Base-by-base conservation (phyloP, 2,329 filamentous ascomycete genomes). In the Colletotrichum sp. region DNA sequence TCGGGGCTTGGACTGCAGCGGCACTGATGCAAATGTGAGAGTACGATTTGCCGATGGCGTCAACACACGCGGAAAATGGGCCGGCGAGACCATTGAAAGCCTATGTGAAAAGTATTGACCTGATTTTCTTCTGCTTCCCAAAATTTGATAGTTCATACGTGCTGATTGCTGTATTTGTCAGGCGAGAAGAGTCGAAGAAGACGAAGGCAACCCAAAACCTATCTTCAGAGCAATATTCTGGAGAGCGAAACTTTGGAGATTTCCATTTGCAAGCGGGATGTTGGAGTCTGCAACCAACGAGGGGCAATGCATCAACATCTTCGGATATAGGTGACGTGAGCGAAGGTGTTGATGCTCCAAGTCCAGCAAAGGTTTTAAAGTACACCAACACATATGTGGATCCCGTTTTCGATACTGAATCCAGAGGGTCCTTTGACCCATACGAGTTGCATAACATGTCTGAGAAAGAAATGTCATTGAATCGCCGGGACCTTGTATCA, bases 351-450 rank as follows among this genome's bases (percentile, higher is more conserved):
- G 6, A 28, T 57, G 24, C 7, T 57, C n/a, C 26, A 28, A 28
- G 24, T 13, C 52, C 7, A 57, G 21, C 12, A 1, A 24, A 0
- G 0, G 7, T 16, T 5, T 28, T 1, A 18, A 24, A 16, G 6
- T 28, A 6, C 21, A 18, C 26, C 24, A 16, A 57, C 21, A 28
- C 13, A 28, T 18, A 8, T 7, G 52, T 18, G 26, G 24, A 24
- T 57, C 15, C 24, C 7, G 5, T 18, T 8, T 16, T 28, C 3
- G 21, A 57, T 24, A 28, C 21, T 3, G 12, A 10, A 18, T 57
- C 13, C 13, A 7, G 7, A 57, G 0, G 21, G 7, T 15, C 0
- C 24, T 2, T 0, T 24, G 7, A 4, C 0, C 15, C 6, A 24
- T 7, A 57, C 7, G 21, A 57, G 13, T 28, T 7, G 21, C 15